These are phyloP conservation scores for Cerrena zonata DNA, from an alignment of 1,284 basidiomycete species.

Conservation along the genomic window DNA sequence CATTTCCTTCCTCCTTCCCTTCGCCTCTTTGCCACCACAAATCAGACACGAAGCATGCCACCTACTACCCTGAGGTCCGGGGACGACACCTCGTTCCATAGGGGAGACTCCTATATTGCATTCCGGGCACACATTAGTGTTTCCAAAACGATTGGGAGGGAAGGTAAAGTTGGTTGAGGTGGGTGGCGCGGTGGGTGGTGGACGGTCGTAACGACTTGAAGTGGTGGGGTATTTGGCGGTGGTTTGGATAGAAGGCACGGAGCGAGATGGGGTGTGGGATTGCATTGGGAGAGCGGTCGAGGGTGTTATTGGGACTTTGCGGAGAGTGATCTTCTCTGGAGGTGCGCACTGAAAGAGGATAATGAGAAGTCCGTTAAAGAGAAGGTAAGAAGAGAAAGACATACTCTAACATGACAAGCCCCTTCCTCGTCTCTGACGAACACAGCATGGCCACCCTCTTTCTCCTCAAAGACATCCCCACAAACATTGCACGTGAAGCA, in stretches of 20 bases:
- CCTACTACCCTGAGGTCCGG: conserved; percentile 69
- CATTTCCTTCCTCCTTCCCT: conserved; percentile 39
- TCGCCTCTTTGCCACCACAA: conserved; percentile 63
- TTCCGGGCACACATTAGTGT: conserved; percentile 59
- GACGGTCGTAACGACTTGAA: conserved; percentile 45
- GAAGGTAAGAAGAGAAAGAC: conserved; percentile 20
- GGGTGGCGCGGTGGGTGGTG: conserved; percentile 35
- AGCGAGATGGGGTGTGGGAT: conserved; percentile 16
- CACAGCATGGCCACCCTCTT: conserved; percentile 52
- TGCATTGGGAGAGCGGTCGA: conserved; percentile 9
- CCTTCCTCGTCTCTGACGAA: conserved; percentile 61
- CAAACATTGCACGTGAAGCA: conserved; percentile 73
- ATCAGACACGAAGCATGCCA: conserved; percentile 75
- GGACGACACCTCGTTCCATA: conserved; percentile 78
- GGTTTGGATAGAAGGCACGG: conserved; percentile 16
- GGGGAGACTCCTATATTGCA: conserved; percentile 66
- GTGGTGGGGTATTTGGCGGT: conserved; percentile 21
- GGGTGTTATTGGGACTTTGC: conserved; percentile 20
- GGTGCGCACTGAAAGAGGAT: conserved; percentile 52
- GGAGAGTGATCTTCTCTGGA: conserved; percentile 39
- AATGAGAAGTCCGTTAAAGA: conserved; percentile 10
- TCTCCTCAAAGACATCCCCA: conserved; percentile 55
- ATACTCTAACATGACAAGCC: conserved; percentile 67
- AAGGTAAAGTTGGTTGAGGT: conserved; percentile 32
- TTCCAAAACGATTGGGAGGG: conserved; percentile 55